A percentile compares a stretch with the other conserved stretches of the same genome.
These are phyloP conservation scores for Ormosia emarginata DNA, from an alignment of 306 rosid genomes.

Conservation along the genomic window DNA sequence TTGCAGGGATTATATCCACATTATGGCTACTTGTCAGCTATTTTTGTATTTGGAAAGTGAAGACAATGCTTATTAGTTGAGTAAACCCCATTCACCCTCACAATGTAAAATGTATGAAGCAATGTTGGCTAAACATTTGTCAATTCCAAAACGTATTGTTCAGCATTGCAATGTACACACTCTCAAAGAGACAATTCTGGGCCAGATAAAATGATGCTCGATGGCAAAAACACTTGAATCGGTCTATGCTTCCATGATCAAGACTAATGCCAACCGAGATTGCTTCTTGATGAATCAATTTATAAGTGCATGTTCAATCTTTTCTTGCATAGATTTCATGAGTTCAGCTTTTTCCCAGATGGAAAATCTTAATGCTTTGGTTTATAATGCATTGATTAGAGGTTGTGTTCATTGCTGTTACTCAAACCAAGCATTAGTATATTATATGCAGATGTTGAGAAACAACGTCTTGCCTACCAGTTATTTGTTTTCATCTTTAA, in stretches of 20 bases:
- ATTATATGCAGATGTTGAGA: conserved; percentile 46
- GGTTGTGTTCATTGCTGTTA: conserved; percentile 42
- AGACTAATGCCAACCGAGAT: conserved; percentile 48
- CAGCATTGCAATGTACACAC: conserved; percentile 1
- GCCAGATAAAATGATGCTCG: conserved; percentile 41
- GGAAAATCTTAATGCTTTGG: conserved; percentile 55
- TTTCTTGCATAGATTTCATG: conserved; percentile 25
- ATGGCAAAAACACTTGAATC: conserved; percentile 38
- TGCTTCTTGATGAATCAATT: conserved; percentile 49
- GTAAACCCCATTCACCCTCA: neutral
- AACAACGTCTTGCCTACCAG: conserved; percentile 49
- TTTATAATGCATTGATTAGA: conserved; percentile 66
- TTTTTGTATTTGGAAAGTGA: neutral
- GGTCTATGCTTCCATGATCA: conserved; percentile 54
- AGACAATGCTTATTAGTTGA: neutral
- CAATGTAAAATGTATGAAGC: neutral
- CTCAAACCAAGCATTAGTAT: conserved; percentile 40
- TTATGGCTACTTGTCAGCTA: neutral
- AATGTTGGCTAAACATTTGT: neutral
- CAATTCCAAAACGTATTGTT: neutral
- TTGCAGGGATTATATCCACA: neutral
- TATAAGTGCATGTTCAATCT: conserved; percentile 23
- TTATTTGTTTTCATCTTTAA: conserved; percentile 60
- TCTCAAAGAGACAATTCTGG: conserved; percentile 31
- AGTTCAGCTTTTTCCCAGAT: conserved; percentile 47